A percentile compares a stretch with the other conserved stretches of the same genome.
Evolutionary conservation across 768 basidiomycete genomes (phyloP).

Genomic region (Leccinum longicurvipes): DNA sequence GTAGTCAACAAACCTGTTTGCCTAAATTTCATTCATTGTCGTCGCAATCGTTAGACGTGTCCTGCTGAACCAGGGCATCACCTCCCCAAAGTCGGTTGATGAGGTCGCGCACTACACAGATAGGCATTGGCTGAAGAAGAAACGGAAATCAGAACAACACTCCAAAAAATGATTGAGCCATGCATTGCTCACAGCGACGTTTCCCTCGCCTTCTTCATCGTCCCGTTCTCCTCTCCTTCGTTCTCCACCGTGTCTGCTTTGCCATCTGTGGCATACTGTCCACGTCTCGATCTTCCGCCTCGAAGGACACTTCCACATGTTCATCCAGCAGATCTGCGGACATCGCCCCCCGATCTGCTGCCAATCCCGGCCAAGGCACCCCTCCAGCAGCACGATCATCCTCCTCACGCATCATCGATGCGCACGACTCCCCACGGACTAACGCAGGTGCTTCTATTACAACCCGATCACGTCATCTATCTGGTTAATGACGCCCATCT

Average conservation of each 20-base stretch:
- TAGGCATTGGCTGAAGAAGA: slow-evolving; percentile 50
- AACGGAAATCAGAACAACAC: neutral
- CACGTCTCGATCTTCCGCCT: slow-evolving; percentile 23
- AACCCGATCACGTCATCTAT: slow-evolving; percentile 19
- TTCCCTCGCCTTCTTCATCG: slow-evolving; percentile 35
- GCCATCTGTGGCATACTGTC: slow-evolving; percentile 16
- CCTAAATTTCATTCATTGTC: no score
- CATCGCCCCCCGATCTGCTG: slow-evolving; percentile 30
- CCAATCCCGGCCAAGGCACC: slow-evolving; percentile 21
- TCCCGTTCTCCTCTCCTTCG: slow-evolving; percentile 39
- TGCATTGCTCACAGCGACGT: slow-evolving; percentile 46
- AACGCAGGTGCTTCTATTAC: neutral
- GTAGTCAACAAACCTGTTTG: no score
- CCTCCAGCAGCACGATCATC: slow-evolving; percentile 26
- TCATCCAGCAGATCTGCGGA: slow-evolving; percentile 47
- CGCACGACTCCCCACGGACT: neutral
- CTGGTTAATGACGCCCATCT: slow-evolving; percentile 24
- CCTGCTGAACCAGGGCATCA: no score
- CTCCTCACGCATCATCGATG: slow-evolving; percentile 34
- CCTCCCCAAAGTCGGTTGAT: slow-evolving; percentile 56
- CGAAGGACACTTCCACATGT: slow-evolving; percentile 21
- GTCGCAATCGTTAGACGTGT: no score
- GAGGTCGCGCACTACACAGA: slow-evolving; percentile 55
- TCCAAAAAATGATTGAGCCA: neutral
- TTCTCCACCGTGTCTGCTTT: slow-evolving; percentile 35